A percentile compares a stretch with the other conserved stretches of the same genome.
These are phyloP conservation scores for Metschnikowia picachoensis DNA, from an alignment of 805 yeast genomes.

Conservation along the genomic window DNA sequence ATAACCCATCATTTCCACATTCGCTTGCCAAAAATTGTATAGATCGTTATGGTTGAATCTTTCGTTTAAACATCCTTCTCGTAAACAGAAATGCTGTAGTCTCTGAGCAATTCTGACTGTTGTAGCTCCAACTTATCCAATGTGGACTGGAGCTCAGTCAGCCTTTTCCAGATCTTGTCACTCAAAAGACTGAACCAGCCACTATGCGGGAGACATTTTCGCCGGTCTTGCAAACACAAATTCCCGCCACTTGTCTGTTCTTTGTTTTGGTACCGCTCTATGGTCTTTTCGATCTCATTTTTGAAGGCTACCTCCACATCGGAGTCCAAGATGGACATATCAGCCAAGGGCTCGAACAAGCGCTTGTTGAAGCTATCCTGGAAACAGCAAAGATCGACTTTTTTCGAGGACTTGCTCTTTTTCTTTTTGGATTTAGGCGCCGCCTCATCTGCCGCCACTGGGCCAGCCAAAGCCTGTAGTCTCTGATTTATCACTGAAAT, in stretches of 20 bases:
- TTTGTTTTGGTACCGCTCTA: conserved; percentile 13
- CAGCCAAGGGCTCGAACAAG: not conserved
- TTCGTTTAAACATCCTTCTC: conserved; percentile 13
- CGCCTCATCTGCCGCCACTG: conserved; percentile 9
- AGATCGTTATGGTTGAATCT: too few relatives aligned
- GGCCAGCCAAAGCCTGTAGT: conserved; percentile 17
- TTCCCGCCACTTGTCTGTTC: not conserved
- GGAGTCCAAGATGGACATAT: not conserved
- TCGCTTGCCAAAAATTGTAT: not conserved
- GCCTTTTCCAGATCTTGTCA: conserved; percentile 29
- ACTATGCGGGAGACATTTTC: conserved; percentile 53
- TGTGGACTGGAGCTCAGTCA: conserved; percentile 33
- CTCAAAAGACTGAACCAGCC: conserved; percentile 44
- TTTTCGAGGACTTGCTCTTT: conserved; percentile 25
- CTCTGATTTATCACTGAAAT: conserved; percentile 37
- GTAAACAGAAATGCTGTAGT: conserved; percentile 33
- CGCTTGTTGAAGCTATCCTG: conserved; percentile 26
- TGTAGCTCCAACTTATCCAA: conserved; percentile 27
- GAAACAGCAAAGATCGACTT: conserved; percentile 53
- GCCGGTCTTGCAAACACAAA: conserved; percentile 51
- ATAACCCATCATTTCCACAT: not conserved
- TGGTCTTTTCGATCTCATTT: conserved; percentile 17
- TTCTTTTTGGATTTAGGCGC: conserved; percentile 18
- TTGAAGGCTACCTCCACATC: conserved; percentile 12
- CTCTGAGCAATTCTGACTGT: conserved; percentile 29